Evolutionary conservation across 257 asterid genomes (phyloP).

Genomic region (Solanum commersonii): DNA sequence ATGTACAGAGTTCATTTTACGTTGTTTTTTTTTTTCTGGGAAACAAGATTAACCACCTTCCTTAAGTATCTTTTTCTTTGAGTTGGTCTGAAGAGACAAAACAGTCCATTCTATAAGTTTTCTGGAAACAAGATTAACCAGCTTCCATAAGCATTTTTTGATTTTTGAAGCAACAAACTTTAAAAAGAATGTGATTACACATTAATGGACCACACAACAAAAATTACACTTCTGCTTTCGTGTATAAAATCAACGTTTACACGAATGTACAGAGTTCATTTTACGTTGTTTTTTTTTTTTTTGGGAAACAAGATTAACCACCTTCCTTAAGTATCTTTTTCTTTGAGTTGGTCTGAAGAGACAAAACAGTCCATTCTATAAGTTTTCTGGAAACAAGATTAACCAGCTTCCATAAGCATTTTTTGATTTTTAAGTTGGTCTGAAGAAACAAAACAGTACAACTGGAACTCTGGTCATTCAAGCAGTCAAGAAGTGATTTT

Average conservation of each 20-base stretch:
- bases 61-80: neutral
- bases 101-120: neutral
- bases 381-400: neutral
- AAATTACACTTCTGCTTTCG: neutral
- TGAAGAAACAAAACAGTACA: neutral
- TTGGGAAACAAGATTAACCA: neutral
- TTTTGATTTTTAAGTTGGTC: neutral
- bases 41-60: neutral
- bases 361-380: neutral
- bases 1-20: neutral
- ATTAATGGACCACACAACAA: neutral
- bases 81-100: neutral
- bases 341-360: neutral
- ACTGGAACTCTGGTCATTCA: neutral
- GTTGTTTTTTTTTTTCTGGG: neutral
- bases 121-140: neutral
- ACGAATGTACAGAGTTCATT: neutral
- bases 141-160: neutral
- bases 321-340: neutral
- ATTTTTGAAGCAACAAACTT: neutral
- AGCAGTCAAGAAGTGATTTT: neutral
- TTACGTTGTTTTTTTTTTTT: neutral
- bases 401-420: neutral
- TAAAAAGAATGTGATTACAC: neutral
- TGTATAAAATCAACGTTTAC: neutral